Conservation (phyloP, 345 rosid species). For the Kandelia obovata region DNA sequence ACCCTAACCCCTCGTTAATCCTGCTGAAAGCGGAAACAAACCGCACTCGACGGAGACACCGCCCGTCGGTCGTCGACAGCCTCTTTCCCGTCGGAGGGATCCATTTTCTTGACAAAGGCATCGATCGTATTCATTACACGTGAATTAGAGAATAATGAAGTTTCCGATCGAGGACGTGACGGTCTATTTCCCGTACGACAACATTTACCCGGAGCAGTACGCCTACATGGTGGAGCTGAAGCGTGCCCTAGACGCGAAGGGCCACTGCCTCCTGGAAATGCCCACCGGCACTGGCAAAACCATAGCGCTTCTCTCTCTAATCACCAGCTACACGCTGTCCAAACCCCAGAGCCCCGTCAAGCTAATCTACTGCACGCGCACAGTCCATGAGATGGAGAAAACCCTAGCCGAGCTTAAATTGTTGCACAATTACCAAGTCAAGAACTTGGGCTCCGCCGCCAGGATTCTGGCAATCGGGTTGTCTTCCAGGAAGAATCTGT, state of each 20-base stretch:
- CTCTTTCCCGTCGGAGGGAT: too few species aligned
- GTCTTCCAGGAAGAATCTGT: slow-evolving; percentile 87
- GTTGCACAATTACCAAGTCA: slow-evolving; percentile 68
- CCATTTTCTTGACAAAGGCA: too few species aligned
- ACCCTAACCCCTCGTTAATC: too few species aligned
- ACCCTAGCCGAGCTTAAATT: slow-evolving; percentile 80
- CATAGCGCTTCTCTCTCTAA: slow-evolving; percentile 85
- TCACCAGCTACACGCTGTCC: slow-evolving; percentile 77
- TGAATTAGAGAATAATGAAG: slow-evolving; percentile 44
- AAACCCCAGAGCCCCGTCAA: slow-evolving; percentile 66
- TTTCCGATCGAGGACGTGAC: slow-evolving; percentile 83
- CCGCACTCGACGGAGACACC: too few species aligned
- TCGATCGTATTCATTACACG: not conserved
- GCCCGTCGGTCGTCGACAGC: too few species aligned
- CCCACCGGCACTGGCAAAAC: slow-evolving; percentile 99
- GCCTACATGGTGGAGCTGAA: slow-evolving; percentile 91
- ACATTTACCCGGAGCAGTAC: slow-evolving; percentile 93
- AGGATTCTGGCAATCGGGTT: slow-evolving; percentile 73
- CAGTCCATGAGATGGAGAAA: slow-evolving; percentile 99
- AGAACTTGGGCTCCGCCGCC: slow-evolving; percentile 65
- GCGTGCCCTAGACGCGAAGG: slow-evolving; percentile 89
- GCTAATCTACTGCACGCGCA: slow-evolving; percentile 92
- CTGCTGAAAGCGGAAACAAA: too few species aligned
- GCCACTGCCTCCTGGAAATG: slow-evolving; percentile 99
- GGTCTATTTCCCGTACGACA: slow-evolving; percentile 87